Conservation (phyloP, 2,329 filamentous ascomycete genomes). For the Fusarium pseudograminearum region DNA sequence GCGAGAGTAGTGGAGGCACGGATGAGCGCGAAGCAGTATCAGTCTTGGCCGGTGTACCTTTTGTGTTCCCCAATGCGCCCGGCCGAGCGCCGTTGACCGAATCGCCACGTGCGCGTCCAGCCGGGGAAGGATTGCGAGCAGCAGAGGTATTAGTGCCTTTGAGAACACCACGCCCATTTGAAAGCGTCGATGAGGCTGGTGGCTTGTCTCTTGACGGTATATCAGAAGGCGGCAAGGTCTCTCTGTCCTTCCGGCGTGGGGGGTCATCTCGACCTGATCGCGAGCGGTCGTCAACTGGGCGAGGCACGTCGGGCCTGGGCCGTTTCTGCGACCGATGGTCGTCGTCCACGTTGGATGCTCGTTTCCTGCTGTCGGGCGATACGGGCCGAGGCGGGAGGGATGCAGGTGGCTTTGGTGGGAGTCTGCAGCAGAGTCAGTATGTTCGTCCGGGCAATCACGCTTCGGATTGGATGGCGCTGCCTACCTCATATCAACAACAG, state of each 20-base stretch:
- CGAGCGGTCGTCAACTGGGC: constrained; percentile 50
- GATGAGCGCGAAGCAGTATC: constrained; percentile 55
- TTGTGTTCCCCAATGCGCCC: constrained; percentile 50
- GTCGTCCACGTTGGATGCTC: constrained; percentile 59
- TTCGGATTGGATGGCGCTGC: not conserved
- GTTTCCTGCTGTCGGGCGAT: constrained; percentile 63
- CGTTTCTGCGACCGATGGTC: constrained; percentile 61
- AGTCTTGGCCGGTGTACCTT: constrained; percentile 54
- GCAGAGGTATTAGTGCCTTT: constrained; percentile 48
- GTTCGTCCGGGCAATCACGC: constrained; percentile 7
- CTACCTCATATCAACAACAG: constrained; percentile 50
- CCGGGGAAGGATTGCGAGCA: constrained; percentile 51
- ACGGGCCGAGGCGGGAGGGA: constrained; percentile 53
- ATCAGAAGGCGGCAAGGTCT: constrained; percentile 48
- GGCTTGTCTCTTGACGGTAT: constrained; percentile 48
- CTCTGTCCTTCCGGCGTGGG: constrained; percentile 50
- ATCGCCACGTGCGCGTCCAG: constrained; percentile 55
- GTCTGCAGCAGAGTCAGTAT: constrained; percentile 45
- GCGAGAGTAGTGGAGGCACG: constrained; percentile 66
- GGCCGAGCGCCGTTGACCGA: constrained; percentile 59
- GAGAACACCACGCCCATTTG: constrained; percentile 54
- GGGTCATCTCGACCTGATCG: constrained; percentile 52
- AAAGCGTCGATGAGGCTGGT: constrained; percentile 47
- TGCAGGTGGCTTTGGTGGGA: constrained; percentile 54
- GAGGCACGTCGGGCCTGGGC: constrained; percentile 55